A percentile compares a stretch with the other conserved stretches of the same genome.
Evolutionary conservation across 179 eudicot genomes (phyloP).

Genomic region (Beta lomatogona): DNA sequence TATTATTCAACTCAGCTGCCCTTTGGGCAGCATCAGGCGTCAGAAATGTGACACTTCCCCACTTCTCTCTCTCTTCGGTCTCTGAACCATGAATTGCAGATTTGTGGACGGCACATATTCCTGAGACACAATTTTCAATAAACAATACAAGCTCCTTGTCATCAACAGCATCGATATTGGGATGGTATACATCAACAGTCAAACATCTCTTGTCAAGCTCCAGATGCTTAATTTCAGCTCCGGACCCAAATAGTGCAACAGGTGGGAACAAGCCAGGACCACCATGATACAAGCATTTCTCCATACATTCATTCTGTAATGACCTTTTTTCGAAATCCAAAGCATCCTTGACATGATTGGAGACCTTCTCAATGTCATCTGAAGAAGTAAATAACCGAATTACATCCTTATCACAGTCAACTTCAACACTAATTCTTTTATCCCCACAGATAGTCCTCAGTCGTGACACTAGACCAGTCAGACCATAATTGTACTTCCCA

Average conservation of each 20-base stretch:
- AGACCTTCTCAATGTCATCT: constrained; percentile 54
- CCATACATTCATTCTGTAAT: constrained; percentile 75
- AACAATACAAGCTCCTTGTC: constrained; percentile 67
- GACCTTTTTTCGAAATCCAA: constrained; percentile 59
- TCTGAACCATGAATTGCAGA: constrained; percentile 41
- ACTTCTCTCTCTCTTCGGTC: constrained; percentile 56
- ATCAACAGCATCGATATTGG: constrained; percentile 45
- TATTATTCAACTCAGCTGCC: constrained; percentile 50
- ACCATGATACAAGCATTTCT: constrained; percentile 66
- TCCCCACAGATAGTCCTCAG: constrained; percentile 48
- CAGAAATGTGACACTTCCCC: constrained; percentile 86
- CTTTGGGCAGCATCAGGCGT: constrained; percentile 73
- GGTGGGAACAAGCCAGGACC: constrained; percentile 64
- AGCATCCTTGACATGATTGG: constrained; percentile 37
- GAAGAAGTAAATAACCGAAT: constrained; percentile 55
- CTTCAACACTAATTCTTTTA: constrained; percentile 71
- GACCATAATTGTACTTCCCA: constrained; percentile 55
- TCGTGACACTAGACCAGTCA: constrained; percentile 48
- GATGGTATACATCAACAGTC: constrained; percentile 67
- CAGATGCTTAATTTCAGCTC: constrained; percentile 88
- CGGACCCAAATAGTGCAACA: constrained; percentile 86
- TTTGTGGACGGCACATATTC: constrained; percentile 66
- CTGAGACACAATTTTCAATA: constrained; percentile 49
- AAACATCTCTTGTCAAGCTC: constrained; percentile 83
- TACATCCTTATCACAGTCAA: constrained; percentile 58